phyloP scores from a whole-genome alignment of 129 eudicot genomes.

The Chrysanthemum lavandulifolium region DNA sequence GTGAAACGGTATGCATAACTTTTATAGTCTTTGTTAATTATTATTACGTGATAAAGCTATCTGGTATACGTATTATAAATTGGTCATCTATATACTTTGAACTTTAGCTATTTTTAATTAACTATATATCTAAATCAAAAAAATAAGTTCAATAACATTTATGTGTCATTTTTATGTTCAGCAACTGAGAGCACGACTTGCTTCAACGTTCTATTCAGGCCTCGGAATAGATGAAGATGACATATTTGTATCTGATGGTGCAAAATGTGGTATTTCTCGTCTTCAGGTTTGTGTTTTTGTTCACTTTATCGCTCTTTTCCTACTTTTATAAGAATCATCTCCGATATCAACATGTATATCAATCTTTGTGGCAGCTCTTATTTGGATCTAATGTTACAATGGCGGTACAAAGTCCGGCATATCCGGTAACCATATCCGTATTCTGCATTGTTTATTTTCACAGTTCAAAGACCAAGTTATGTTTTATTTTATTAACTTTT shows the following conservation, averaged over 20 bases:
- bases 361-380: slow-evolving; percentile 51
- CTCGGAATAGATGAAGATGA: slow-evolving; percentile 88
- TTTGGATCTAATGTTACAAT: slow-evolving; percentile 85
- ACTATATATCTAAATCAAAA: neutral
- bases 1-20: slow-evolving; percentile 60
- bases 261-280: slow-evolving; percentile 91
- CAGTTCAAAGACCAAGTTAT: neutral
- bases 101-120: neutral
- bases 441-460: too few relatives aligned
- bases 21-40: neutral
- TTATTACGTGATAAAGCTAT: slow-evolving; percentile 9
- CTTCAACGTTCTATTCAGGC: slow-evolving; percentile 62
- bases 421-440: slow-evolving; percentile 48
- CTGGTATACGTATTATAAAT: neutral
- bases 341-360: neutral
- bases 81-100: neutral
- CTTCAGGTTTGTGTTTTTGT: slow-evolving; percentile 62
- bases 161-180: slow-evolving; percentile 21
- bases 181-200: slow-evolving; percentile 82
- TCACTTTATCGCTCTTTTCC: neutral
- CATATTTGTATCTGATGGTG: slow-evolving; percentile 95
- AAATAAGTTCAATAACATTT: neutral
- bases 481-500: slow-evolving; percentile 6
- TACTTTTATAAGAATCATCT: neutral
- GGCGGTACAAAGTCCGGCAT: slow-evolving; percentile 95